Base-by-base conservation (phyloP, 306 rosid genomes). In the Pyrus communis region DNA sequence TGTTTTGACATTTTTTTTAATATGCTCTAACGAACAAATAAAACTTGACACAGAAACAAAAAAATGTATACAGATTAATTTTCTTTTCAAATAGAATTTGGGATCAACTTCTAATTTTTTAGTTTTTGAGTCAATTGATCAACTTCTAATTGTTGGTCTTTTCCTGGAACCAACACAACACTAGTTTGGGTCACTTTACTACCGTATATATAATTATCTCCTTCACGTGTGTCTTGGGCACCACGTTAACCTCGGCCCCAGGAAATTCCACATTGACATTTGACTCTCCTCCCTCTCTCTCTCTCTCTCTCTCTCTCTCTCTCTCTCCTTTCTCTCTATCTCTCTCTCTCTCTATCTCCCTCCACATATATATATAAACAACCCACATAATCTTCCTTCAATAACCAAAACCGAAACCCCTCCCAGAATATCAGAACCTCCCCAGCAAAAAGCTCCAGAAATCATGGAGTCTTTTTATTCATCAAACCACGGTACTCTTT, bases 401-500 rank as follows among this genome's bases (percentile, higher is more conserved):
- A 58, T 9, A 59, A 66, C 72, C 38, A 30, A 11, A 55, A n/a
- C 31, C 7, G 11, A 55, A 18, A 55, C 64, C 80, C 83, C 57
- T 67, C 46, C 15, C 58, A 3, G 15, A 67, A 57, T 31, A 21
- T 54, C 66, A 54, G 10, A 61, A 18, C 25, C 42, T 30, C 33
- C 64, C 45, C 2, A 17, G 54, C 19, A 13, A 61, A 61, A 46
- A 35, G 70, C 40, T 46, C 78, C 38, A 31, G 31, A n/a, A 43
- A 30, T 70, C 74, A 74, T 78, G 89, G 79, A 79, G 33, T 51
- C 28, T 71, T 75, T 76, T 70, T 79, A 63, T 46, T 77, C 72
- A 12, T 80, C 76, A 65, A 62, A 35, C 42, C 54, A 69, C 57
- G 70, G 61, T 64, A n/a, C 42, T 17, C 7, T 73, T 68, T 63